phyloP scores from a whole-genome alignment of 805 yeast species.

The Candida montana region DNA sequence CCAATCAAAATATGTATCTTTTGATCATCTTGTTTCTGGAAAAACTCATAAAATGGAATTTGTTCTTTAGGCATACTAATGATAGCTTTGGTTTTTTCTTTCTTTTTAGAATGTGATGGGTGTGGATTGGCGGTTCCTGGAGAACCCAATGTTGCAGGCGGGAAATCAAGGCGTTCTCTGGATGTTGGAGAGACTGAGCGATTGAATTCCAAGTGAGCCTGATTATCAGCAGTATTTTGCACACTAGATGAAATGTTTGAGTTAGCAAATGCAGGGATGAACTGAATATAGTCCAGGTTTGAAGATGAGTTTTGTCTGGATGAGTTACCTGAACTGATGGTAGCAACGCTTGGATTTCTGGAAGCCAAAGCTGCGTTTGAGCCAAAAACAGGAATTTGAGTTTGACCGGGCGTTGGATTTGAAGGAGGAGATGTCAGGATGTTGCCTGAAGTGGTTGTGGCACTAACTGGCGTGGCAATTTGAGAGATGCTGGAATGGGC shows the following conservation, averaged over 20 bases:
- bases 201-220: conserved; percentile 3
- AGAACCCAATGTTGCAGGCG: background rate
- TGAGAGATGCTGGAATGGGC: background rate
- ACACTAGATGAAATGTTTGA: background rate
- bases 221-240: background rate
- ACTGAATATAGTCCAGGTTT: conserved; percentile 20
- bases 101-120: conserved; percentile 18
- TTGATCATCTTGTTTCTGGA: conserved; percentile 70
- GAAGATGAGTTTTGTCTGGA: conserved; percentile 26
- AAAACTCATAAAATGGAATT: conserved; percentile 69
- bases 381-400: background rate
- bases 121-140: background rate
- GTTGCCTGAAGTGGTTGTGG: background rate
- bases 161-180: background rate
- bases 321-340: conserved; percentile 16
- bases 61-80: conserved; percentile 59
- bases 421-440: conserved; percentile 1
- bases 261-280: conserved; percentile 13
- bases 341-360: conserved; percentile 18
- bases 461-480: background rate
- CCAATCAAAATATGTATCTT: conserved; percentile 86
- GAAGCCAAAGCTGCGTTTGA: conserved; percentile 6
- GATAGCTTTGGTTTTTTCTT: conserved; percentile 42
- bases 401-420: background rate
- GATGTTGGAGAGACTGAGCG: conserved; percentile 7